Evolutionary conservation across 2,329 filamentous ascomycete species (phyloP).

Genomic region (Sphaceloma murrayae): DNA sequence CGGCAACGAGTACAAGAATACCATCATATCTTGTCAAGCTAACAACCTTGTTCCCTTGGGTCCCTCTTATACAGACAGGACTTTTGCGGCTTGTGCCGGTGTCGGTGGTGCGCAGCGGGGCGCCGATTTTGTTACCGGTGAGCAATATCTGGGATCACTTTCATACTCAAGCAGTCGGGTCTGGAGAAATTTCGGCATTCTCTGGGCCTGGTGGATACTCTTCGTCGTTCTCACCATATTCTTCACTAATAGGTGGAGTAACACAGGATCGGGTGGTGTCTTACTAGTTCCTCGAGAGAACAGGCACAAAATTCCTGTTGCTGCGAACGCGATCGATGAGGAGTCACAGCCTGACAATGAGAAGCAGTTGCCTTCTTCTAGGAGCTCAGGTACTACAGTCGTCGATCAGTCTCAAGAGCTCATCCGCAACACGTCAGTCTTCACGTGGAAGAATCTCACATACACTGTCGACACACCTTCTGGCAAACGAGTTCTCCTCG

Average conservation of each 20-base stretch:
- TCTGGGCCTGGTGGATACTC: slow-evolving; percentile 54
- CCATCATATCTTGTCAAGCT: slow-evolving; percentile 47
- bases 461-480: slow-evolving; percentile 55
- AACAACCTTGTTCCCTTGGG: slow-evolving; percentile 31
- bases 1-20: slow-evolving; percentile 49
- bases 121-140: slow-evolving; percentile 47
- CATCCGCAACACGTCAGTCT: slow-evolving; percentile 26
- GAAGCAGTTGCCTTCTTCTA: slow-evolving; percentile 9
- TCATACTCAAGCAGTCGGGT: slow-evolving; percentile 38
- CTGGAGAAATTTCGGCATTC: slow-evolving; percentile 56
- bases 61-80: slow-evolving; percentile 33
- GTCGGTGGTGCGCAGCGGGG: slow-evolving; percentile 51
- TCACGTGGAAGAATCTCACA: slow-evolving; percentile 79
- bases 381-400: slow-evolving; percentile 2
- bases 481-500: slow-evolving; percentile 41
- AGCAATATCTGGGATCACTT: slow-evolving; percentile 49
- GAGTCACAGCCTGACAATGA: slow-evolving; percentile 19
- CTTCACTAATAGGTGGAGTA: slow-evolving; percentile 48
- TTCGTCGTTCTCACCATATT: slow-evolving; percentile 51
- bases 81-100: slow-evolving; percentile 33
- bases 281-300: slow-evolving; percentile 56
- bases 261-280: slow-evolving; percentile 43
- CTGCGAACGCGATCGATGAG: slow-evolving; percentile 32
- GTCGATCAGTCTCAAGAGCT: slow-evolving; percentile 16
- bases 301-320: slow-evolving; percentile 40